Base-by-base conservation (phyloP, 495 filamentous ascomycete genomes). In the Monascus purpureus region DNA sequence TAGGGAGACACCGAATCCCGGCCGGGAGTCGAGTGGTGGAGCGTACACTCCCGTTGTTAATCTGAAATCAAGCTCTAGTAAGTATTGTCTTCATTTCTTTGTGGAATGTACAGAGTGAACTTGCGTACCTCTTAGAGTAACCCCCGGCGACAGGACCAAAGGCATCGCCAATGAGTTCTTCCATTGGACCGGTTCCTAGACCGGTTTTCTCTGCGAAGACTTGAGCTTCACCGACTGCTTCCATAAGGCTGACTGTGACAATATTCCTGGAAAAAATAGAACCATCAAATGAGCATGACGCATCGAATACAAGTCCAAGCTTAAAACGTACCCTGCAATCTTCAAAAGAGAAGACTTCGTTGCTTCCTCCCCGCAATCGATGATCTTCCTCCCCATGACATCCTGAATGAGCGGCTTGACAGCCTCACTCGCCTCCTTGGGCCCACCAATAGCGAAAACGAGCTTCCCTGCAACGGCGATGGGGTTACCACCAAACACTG, bases 131-230 rank as follows among this genome's bases (percentile, higher is more conserved):
- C 47, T 65, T 62, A 8, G 63, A 67, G 32, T 69, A 63, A 3
- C 58, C 58, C 4, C 63, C 57, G 4, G 59, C 57, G 18, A 68
- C 59, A 23, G 60, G 46, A 6, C 66, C 68, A 42, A 70, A 72
- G 2, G 60, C 65, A 26, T 68, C 59, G 2, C 55, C 54, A 25
- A 72, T 65, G 29, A 72, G 47, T 33, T 56, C 52, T 30, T 71
- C 65, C 47, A 71, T 61, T 6, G 55, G 49, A 11, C 44, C 50
- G 1, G 57, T 57, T n/a, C 67, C 66, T 4, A 73, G 53, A 1
- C 65, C 66, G 1, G 63, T 63, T 42, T 65, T 65, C 42, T 70
- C 67, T 13, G 67, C 67, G 37, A 72, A 65, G 14, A 70, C 64
- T 37, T 72, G 67, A 1, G 63, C 59, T 43, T 72, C 68, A 4